Percentiles rank a stretch among this genome's conserved stretches.
Evolutionary conservation across 2,329 filamentous ascomycete genomes (phyloP).

Genomic region (Byssoonygena ceratinophila): DNA sequence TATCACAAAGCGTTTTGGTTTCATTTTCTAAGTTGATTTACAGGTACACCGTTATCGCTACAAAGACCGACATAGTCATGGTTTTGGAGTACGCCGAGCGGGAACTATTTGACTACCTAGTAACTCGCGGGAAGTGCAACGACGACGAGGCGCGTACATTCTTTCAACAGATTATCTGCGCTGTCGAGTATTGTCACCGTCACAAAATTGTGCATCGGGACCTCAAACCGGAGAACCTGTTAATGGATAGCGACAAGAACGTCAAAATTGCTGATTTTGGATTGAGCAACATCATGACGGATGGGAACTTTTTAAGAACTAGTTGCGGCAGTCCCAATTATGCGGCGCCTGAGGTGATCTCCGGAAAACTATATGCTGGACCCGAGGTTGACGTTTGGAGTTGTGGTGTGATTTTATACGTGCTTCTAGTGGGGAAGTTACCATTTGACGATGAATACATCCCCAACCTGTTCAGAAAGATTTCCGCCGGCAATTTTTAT

Average conservation of each 20-base stretch:
- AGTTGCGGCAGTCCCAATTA: slow-evolving; percentile 98
- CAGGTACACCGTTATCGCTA: slow-evolving; percentile 94
- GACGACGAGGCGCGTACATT: slow-evolving; percentile 91
- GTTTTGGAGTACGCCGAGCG: slow-evolving; percentile 94
- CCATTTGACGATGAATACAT: slow-evolving; percentile 99
- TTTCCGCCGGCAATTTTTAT: slow-evolving; percentile 84
- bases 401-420: slow-evolving; percentile 56
- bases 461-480: slow-evolving; percentile 93
- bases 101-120: slow-evolving; percentile 96
- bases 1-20: not conserved
- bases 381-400: slow-evolving; percentile 89
- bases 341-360: slow-evolving; percentile 93
- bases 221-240: slow-evolving; percentile 89
- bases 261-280: slow-evolving; percentile 99
- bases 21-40: slow-evolving; percentile 1
- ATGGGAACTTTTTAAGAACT: slow-evolving; percentile 97
- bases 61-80: slow-evolving; percentile 92
- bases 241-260: slow-evolving; percentile 89
- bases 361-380: slow-evolving; percentile 91
- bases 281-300: slow-evolving; percentile 98
- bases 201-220: slow-evolving; percentile 99
- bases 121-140: slow-evolving; percentile 81
- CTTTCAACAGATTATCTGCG: slow-evolving; percentile 98
- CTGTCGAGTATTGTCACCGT: slow-evolving; percentile 95
- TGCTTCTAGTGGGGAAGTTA: slow-evolving; percentile 55